A percentile compares a stretch with the other conserved stretches of the same genome.
phyloP scores from a whole-genome alignment of 2,329 filamentous ascomycete genomes.

The Thelonectria olida region DNA sequence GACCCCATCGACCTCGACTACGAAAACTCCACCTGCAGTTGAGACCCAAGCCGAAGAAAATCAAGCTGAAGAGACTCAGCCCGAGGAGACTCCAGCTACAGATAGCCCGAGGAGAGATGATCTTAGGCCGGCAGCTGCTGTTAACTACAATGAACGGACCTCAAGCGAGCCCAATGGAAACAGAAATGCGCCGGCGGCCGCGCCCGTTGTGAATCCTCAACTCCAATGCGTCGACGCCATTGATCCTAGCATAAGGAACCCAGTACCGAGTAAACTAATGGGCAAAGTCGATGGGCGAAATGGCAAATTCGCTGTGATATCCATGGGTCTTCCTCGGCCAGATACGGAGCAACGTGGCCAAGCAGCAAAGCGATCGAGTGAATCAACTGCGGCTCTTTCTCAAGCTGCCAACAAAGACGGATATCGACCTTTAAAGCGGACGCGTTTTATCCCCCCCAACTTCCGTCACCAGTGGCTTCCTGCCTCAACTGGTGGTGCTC shows the following conservation, averaged over 20 bases:
- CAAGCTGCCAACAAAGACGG: slow-evolving; percentile 63
- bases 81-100: neutral
- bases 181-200: neutral
- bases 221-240: slow-evolving; percentile 32
- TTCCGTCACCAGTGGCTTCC: slow-evolving; percentile 1
- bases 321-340: slow-evolving; percentile 62
- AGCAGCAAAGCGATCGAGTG: slow-evolving; percentile 68
- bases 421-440: slow-evolving; percentile 61
- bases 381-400: slow-evolving; percentile 67
- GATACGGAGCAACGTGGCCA: slow-evolving; percentile 60
- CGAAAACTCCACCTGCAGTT: slow-evolving; percentile 13
- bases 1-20: slow-evolving; percentile 9
- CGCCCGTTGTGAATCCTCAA: slow-evolving; percentile 2
- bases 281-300: slow-evolving; percentile 64
- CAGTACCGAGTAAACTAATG: slow-evolving; percentile 70
- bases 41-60: slow-evolving; percentile 19
- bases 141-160: neutral
- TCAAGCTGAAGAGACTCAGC: neutral
- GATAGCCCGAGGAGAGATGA: neutral
- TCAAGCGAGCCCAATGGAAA: neutral
- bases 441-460: slow-evolving; percentile 42
- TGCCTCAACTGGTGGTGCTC: neutral
- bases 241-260: slow-evolving; percentile 56
- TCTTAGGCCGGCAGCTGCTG: too few species aligned
- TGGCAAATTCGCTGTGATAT: slow-evolving; percentile 71